A percentile compares a stretch with the other conserved stretches of the same genome.
These are phyloP conservation scores for Candida sanyaensis DNA, from an alignment of 1,139 yeast species.

Conservation along the genomic window DNA sequence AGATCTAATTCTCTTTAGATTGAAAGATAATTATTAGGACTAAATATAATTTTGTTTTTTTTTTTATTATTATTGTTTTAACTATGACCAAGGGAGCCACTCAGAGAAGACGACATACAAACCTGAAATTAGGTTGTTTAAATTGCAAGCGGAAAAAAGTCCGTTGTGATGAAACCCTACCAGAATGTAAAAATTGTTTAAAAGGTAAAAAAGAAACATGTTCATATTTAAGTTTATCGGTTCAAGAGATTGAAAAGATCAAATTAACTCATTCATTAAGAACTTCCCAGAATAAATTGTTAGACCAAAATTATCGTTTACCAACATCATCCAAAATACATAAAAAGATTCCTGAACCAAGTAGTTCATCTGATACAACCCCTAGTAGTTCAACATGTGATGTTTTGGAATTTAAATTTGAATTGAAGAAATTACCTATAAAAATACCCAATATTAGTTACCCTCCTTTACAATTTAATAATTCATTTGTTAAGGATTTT, in stretches of 20 bases:
- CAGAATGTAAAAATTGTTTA: slow-evolving; percentile 42
- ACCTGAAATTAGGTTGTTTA: slow-evolving; percentile 45
- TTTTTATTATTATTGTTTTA: background rate
- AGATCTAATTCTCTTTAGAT: too few relatives aligned
- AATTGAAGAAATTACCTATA: slow-evolving; percentile 24
- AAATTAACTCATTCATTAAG: slow-evolving; percentile 30
- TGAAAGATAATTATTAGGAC: too few relatives aligned
- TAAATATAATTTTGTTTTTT: too few relatives aligned
- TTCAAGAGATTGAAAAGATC: slow-evolving; percentile 27
- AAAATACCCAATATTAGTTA: slow-evolving; percentile 24
- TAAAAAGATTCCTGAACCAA: background rate
- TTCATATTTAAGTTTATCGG: slow-evolving; percentile 30
- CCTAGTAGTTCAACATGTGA: slow-evolving; percentile 3
- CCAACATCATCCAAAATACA: slow-evolving; percentile 20
- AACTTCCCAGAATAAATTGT: slow-evolving; percentile 29
- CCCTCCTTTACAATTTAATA: slow-evolving; percentile 27
- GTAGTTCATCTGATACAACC: too few relatives aligned
- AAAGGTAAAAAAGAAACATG: slow-evolving; percentile 33
- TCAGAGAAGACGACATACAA: slow-evolving; percentile 41
- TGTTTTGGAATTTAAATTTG: slow-evolving; percentile 27
- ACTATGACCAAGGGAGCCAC: slow-evolving; percentile 7
- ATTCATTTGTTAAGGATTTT: slow-evolving; percentile 22
- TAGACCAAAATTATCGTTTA: slow-evolving; percentile 28
- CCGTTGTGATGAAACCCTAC: slow-evolving; percentile 48
- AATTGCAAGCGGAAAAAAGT: slow-evolving; percentile 48